These are phyloP conservation scores for Cyberlindnera meyerae DNA, from an alignment of 805 yeast genomes.

Conservation along the genomic window DNA sequence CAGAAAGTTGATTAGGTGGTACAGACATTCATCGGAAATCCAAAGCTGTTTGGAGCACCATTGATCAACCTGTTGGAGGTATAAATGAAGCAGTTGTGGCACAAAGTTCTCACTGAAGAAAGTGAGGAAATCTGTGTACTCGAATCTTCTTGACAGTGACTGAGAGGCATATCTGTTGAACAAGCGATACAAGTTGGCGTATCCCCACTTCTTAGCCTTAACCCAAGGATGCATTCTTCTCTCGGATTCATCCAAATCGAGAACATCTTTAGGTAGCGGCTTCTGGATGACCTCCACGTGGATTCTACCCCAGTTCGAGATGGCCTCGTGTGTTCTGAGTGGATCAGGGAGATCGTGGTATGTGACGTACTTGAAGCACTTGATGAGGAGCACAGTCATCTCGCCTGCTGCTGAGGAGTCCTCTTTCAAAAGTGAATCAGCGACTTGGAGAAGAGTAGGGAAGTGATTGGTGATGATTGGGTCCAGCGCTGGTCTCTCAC, in stretches of 20 bases:
- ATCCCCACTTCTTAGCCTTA: slow-evolving; percentile 85
- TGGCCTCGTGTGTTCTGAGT: slow-evolving; percentile 47
- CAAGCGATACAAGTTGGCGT: slow-evolving; percentile 67
- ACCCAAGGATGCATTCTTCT: slow-evolving; percentile 55
- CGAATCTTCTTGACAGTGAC: slow-evolving; percentile 39
- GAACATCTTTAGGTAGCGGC: slow-evolving; percentile 49
- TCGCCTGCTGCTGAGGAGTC: slow-evolving; percentile 52
- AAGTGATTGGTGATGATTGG: slow-evolving; percentile 50
- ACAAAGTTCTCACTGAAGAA: slow-evolving; percentile 54
- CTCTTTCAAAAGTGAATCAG: slow-evolving; percentile 45
- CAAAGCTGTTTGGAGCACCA: slow-evolving; percentile 69
- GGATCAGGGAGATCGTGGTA: slow-evolving; percentile 66
- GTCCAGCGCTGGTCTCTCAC: slow-evolving; percentile 48
- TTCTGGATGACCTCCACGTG: slow-evolving; percentile 64
- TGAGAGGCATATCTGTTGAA: slow-evolving; percentile 66
- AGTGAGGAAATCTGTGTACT: slow-evolving; percentile 56
- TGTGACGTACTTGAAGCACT: slow-evolving; percentile 73
- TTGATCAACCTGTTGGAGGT: slow-evolving; percentile 59
- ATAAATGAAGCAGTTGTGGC: slow-evolving; percentile 66
- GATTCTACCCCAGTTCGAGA: slow-evolving; percentile 69
- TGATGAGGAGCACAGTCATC: slow-evolving; percentile 67
- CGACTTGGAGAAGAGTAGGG: slow-evolving; percentile 64
- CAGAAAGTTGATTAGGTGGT: slow-evolving; percentile 58
- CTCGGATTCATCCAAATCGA: slow-evolving; percentile 48
- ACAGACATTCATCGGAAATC: slow-evolving; percentile 63